Conservation (phyloP, 805 yeast genomes). For the Wickerhamiella allomyrinae region DNA sequence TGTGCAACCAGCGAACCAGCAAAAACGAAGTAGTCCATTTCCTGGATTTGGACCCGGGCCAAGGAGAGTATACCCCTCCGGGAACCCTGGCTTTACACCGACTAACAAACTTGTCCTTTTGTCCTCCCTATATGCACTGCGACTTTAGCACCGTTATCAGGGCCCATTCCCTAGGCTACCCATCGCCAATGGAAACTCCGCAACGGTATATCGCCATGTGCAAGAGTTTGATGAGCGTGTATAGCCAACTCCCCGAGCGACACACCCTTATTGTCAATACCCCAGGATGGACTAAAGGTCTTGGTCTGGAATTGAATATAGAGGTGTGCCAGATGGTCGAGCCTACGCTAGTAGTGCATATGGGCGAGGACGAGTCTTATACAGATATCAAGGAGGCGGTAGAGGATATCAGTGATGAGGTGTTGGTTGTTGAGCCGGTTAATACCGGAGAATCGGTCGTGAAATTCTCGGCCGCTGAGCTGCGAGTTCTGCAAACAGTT, state of each 20-base stretch:
- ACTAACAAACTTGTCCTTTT: conserved; percentile 26
- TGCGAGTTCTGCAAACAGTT: conserved; percentile 17
- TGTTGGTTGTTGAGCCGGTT: conserved; percentile 11
- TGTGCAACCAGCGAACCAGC: conserved; percentile 18
- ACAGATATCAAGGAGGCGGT: conserved; percentile 10
- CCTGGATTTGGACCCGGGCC: conserved; percentile 81
- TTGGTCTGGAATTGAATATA: conserved; percentile 54
- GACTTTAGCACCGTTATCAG: conserved; percentile 12
- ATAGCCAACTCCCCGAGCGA: conserved; percentile 3
- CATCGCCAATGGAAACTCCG: conserved; percentile 58
- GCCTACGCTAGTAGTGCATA: conserved; percentile 44
- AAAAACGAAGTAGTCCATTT: conserved; percentile 29
- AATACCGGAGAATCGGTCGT: conserved; percentile 23
- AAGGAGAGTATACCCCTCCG: conserved; percentile 63
- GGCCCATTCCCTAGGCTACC: conserved; percentile 43
- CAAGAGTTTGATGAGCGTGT: conserved; percentile 28
- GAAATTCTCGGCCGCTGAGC: conserved; percentile 16
- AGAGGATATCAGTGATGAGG: conserved; percentile 11
- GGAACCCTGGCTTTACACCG: conserved; percentile 47
- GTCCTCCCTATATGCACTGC: conserved; percentile 27
- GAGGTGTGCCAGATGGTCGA: conserved; percentile 28
- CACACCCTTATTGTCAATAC: conserved; percentile 46
- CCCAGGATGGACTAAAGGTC: conserved; percentile 88
- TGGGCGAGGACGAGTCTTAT: conserved; percentile 31
- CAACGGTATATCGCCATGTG: conserved; percentile 34